These are phyloP conservation scores for Vinca minor DNA, from an alignment of 257 asterid genomes.

Conservation along the genomic window DNA sequence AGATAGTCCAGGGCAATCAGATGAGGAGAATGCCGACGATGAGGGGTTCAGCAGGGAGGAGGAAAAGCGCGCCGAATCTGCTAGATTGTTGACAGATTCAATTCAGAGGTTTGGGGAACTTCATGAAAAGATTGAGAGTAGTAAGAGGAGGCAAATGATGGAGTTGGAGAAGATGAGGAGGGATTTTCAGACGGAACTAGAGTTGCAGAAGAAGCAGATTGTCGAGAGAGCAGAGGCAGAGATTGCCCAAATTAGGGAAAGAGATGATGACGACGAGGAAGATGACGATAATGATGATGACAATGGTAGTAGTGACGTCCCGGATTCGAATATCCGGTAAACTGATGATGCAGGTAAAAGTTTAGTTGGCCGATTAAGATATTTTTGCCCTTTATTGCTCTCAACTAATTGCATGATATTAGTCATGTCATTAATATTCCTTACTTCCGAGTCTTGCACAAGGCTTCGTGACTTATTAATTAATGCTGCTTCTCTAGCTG, in stretches of 20 bases:
- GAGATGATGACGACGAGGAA: slow-evolving; percentile 36
- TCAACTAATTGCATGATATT: neutral
- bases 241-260: slow-evolving; percentile 49
- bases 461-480: neutral
- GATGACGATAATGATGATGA: slow-evolving; percentile 17
- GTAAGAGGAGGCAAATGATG: slow-evolving; percentile 72
- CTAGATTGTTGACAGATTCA: slow-evolving; percentile 61
- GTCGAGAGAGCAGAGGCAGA: slow-evolving; percentile 67
- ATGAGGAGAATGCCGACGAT: slow-evolving; percentile 49
- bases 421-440: neutral
- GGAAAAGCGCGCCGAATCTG: slow-evolving; percentile 34
- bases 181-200: slow-evolving; percentile 73
- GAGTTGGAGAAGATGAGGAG: slow-evolving; percentile 74
- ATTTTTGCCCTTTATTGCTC: neutral
- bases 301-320: slow-evolving; percentile 7
- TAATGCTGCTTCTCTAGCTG: neutral
- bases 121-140: slow-evolving; percentile 73
- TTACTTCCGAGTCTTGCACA: neutral
- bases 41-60: slow-evolving; percentile 21
- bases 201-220: slow-evolving; percentile 76
- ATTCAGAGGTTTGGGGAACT: slow-evolving; percentile 67
- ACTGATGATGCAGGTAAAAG: slow-evolving; percentile 6
- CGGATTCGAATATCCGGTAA: neutral
- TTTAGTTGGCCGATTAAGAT: neutral
- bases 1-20: slow-evolving; percentile 78